Percentiles rank a stretch among this genome's conserved stretches.
Evolutionary conservation across 345 rosid genomes (phyloP).

Genomic region (Kernera saxatilis): DNA sequence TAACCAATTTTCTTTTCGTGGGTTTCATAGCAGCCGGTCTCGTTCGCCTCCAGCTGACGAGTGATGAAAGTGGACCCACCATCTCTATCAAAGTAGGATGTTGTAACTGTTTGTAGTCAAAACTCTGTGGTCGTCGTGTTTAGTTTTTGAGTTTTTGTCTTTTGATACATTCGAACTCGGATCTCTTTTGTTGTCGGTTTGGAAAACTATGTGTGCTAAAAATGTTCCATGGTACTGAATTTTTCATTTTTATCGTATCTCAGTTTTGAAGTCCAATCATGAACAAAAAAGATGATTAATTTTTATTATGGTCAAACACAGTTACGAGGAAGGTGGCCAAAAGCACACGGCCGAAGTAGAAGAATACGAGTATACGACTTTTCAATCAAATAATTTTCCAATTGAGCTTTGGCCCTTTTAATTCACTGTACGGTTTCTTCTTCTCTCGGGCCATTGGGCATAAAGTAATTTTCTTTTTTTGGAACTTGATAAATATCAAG

Average conservation of each 20-base stretch:
- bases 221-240: background rate
- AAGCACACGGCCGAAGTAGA: too few relatives aligned
- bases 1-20: background rate
- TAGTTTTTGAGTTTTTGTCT: background rate
- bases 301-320: too few relatives aligned
- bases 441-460: too few relatives aligned
- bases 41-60: constrained; percentile 28
- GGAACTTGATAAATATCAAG: too few relatives aligned
- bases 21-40: constrained; percentile 9
- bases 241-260: background rate
- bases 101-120: constrained; percentile 16
- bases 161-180: background rate
- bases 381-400: too few relatives aligned
- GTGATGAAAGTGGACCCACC: constrained; percentile 17
- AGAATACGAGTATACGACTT: too few relatives aligned
- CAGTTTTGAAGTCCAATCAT: background rate
- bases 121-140: background rate
- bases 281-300: too few relatives aligned
- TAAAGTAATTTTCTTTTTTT: too few relatives aligned
- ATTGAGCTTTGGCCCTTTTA: too few relatives aligned
- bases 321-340: too few relatives aligned
- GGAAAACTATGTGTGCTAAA: background rate
- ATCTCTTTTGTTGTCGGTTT: constrained; percentile 5
- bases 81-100: background rate
- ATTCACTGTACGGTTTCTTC: too few relatives aligned